phyloP scores from a whole-genome alignment of 306 rosid species.

The Quercus aquifolioides region DNA sequence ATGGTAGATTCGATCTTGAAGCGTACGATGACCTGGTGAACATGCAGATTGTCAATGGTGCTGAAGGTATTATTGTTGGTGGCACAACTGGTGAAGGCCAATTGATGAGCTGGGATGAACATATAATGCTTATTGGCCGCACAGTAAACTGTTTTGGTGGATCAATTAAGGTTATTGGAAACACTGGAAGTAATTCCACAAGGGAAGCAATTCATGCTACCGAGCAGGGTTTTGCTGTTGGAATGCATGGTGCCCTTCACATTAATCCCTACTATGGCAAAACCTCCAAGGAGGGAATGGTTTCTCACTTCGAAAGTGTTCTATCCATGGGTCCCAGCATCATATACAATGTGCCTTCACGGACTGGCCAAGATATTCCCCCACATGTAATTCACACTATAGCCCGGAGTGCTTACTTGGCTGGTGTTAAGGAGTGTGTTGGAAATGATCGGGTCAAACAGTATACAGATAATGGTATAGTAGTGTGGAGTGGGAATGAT shows the following conservation, averaged over 20 bases:
- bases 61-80: conserved; percentile 83
- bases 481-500: conserved; percentile 93
- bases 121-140: conserved; percentile 93
- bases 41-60: conserved; percentile 67
- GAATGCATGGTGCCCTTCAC: conserved; percentile 99
- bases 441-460: conserved; percentile 69
- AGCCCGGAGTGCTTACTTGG: conserved; percentile 58
- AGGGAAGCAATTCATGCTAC: conserved; percentile 95
- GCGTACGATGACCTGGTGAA: conserved; percentile 84
- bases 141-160: conserved; percentile 88
- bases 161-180: conserved; percentile 84
- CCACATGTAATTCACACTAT: conserved; percentile 58
- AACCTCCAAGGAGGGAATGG: conserved; percentile 77
- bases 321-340: conserved; percentile 90
- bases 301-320: conserved; percentile 70
- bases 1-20: conserved; percentile 94
- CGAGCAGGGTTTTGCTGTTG: conserved; percentile 97
- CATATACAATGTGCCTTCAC: conserved; percentile 84
- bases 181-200: conserved; percentile 91
- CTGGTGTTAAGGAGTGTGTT: conserved; percentile 93
- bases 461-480: conserved; percentile 60
- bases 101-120: conserved; percentile 98
- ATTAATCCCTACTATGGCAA: conserved; percentile 94
- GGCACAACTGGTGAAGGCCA: conserved; percentile 98
- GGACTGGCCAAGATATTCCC: conserved; percentile 97